Base-by-base conservation (phyloP, 495 filamentous ascomycete species). In the Tuber borchii region DNA sequence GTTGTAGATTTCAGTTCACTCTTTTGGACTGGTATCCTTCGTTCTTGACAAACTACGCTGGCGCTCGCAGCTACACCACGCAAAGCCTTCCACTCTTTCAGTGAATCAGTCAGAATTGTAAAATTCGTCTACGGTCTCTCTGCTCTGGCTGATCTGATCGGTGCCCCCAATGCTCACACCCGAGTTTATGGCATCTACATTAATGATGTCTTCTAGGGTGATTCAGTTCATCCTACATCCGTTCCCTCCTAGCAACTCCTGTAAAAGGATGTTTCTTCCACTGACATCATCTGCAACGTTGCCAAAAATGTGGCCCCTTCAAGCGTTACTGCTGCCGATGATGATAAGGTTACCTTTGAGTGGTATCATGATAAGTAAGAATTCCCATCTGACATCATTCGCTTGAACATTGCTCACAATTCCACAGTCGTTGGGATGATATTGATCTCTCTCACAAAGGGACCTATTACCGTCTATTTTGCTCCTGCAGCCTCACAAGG, bases 381-480 rank as follows among this genome's bases (percentile, higher is more conserved):
- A 45, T 48, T 78, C 17, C 73, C 51, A 17, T 37, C 45, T 19
- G 1, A n/a, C n/a, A 73, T 48, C 3, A n/a, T 14, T 37, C 16
- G 26, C 12, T 39, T 26, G 26, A 39, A 48, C 17, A 43, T 51
- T 39, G 26, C 56, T 65, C 61, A 75, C 34, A 83, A 76, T 86
- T 86, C 83, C 76, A 85, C 76, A 77, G 48, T 77, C 81, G 84
- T 61, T 74, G 71, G 51, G 87, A 88, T 78, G 86, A 88, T 78
- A 88, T 88, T 70, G 86, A 78, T 69, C 70, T 75, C 43, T 86
- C 85, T 14, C 87, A 89, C 80, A 79, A 85, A n/a, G 65, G 87
- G 87, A 12, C 87, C 87, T 69, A 82, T 89, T 77, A 84, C 86
- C 71, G 84, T 84, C 74, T 89, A 87, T 79, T 85, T 89, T 73